phyloP scores from a whole-genome alignment of 148 eudicot species.

The Cornus suecica region DNA sequence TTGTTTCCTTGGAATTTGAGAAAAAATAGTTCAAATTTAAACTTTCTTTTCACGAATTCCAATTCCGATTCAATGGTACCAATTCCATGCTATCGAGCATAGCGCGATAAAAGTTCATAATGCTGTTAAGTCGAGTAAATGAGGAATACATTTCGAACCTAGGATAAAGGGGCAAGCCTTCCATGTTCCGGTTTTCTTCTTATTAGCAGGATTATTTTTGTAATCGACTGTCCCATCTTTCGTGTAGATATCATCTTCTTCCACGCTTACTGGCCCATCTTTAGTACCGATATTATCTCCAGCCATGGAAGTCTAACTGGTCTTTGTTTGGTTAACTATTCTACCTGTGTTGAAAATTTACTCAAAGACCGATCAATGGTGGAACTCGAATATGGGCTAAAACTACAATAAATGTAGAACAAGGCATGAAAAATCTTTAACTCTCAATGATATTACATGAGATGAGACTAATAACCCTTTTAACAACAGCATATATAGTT shows the following conservation, averaged over 20 bases:
- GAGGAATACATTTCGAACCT: slow-evolving; percentile 15
- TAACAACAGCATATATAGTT: neutral
- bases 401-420: slow-evolving; percentile 1
- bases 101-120: no score
- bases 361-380: neutral
- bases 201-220: slow-evolving; percentile 38
- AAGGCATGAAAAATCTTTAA: neutral
- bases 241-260: slow-evolving; percentile 35
- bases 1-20: no score
- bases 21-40: no score
- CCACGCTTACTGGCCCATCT: slow-evolving; percentile 5
- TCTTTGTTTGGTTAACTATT: neutral
- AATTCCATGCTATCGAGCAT: no score
- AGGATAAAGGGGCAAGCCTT: slow-evolving; percentile 50
- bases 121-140: neutral
- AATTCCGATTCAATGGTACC: no score
- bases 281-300: slow-evolving; percentile 14
- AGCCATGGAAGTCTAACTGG: neutral
- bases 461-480: neutral
- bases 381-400: neutral
- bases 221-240: slow-evolving; percentile 50
- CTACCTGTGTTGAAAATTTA: slow-evolving; percentile 2
- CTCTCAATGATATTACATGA: neutral
- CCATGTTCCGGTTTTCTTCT: slow-evolving; percentile 46
- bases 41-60: no score